A percentile compares a stretch with the other conserved stretches of the same genome.
Evolutionary conservation across 2,329 filamentous ascomycete species (phyloP).

Genomic region (Coniochaeta sp.): DNA sequence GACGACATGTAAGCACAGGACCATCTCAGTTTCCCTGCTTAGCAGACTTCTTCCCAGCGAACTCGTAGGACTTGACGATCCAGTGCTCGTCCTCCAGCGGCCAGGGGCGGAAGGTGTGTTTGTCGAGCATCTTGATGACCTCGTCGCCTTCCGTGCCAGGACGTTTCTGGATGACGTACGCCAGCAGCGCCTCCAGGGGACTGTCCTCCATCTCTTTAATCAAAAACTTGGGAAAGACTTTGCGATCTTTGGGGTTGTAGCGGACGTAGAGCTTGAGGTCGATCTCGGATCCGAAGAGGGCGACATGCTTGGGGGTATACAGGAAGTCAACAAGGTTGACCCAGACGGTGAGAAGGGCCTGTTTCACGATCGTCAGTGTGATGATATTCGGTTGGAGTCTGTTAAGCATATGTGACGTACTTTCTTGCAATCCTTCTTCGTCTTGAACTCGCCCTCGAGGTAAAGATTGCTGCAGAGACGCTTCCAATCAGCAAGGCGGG

Average conservation of each 20-base stretch:
- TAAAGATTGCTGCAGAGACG: constrained; percentile 37
- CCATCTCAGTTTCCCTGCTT: too few relatives aligned
- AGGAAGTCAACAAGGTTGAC: constrained; percentile 46
- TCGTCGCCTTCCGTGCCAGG: neutral
- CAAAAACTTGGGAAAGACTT: constrained; percentile 37
- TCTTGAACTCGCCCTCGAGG: constrained; percentile 27
- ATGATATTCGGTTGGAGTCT: neutral
- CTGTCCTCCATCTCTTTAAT: constrained; percentile 20
- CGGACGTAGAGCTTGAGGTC: constrained; percentile 31
- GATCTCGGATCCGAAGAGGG: constrained; percentile 23
- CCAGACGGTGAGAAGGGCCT: constrained; percentile 33
- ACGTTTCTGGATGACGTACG: neutral
- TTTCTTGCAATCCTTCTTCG: constrained; percentile 37
- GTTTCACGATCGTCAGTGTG: neutral
- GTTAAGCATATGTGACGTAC: constrained; percentile 22
- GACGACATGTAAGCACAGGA: too few relatives aligned
- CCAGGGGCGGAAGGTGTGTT: neutral
- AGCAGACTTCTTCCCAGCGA: too few relatives aligned
- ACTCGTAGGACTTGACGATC: neutral
- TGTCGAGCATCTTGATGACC: neutral
- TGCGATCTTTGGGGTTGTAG: constrained; percentile 20
- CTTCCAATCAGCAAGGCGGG: constrained; percentile 34
- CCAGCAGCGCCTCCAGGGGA: neutral
- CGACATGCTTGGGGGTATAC: constrained; percentile 16
- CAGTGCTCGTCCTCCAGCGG: neutral